Evolutionary conservation across 176 grass and related monocot genomes (phyloP), one percentile per base, ranked within the genome.

Genomic region (Alopecurus myosuroides): DNA sequence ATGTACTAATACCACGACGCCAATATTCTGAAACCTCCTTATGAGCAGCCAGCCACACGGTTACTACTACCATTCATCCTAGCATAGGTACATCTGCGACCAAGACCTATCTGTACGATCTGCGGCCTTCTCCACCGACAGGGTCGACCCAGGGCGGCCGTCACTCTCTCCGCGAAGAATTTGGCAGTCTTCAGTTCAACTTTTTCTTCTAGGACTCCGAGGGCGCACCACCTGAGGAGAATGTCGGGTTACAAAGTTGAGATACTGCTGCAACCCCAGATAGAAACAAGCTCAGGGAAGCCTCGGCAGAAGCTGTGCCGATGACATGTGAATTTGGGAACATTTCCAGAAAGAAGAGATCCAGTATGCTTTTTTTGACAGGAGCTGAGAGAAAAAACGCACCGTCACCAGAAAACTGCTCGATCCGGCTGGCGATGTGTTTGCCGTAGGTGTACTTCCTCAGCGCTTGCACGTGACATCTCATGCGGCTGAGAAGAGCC

Each of bases 401-500:
- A 97, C 94, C 89, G 4, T 94, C 86, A 71, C 78, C 89, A 61
- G 80, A 82, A 20, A 97, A 82, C 49, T 86, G 91, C 77, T 94
- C 91, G n/a, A 94, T 80, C 20, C 87, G 85, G 33, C 91, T 79
- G 19, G 84, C 87, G 3, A 94, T 97, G 52, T 97, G 91, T 31
- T 94, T 97, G 70, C 87, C 91, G 7, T 92, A 97, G 31, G 89
- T 94, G 79, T 92, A 97, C 76, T 97, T 97, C 80, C 70, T 87
- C 85, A 94, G 36, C 40, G 87, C 88, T 48, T 81, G 85, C 55
- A 94, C 36, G 62, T 89, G 86, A 72, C 44, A 26, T 68, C 85
- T 97, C 42, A 97, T 85, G 62, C 85, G 89, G 29, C 66, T 69
- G 22, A 97, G 39, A 48, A 97, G 86, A 11, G 85, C 25, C 8